phyloP scores from a whole-genome alignment of 2,329 filamentous ascomycete species.

The Trichoderma sp. region DNA sequence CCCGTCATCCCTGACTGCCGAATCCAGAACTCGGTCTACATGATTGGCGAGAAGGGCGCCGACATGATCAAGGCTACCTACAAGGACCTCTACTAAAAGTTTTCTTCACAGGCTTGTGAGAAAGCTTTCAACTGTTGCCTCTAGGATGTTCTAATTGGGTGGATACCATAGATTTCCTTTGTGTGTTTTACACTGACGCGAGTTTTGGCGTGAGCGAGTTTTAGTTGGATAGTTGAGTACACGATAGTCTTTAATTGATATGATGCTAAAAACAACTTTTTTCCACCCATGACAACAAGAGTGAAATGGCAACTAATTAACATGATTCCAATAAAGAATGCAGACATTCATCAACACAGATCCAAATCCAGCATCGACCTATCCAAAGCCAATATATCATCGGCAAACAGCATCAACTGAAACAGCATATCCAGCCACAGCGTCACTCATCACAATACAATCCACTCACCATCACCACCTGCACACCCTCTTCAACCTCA shows the following conservation, averaged over 20 bases:
- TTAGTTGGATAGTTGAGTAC: not conserved
- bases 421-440: not conserved
- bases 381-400: not conserved
- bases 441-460: not conserved
- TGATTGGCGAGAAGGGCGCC: conserved; percentile 55
- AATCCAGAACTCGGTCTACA: conserved; percentile 63
- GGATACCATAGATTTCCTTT: not conserved
- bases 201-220: conserved; percentile 5
- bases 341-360: not conserved
- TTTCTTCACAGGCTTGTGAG: too few species aligned
- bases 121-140: not conserved
- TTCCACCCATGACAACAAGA: not conserved
- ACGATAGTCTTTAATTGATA: not conserved
- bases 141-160: not conserved
- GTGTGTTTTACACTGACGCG: not conserved
- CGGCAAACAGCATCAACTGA: not conserved
- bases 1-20: conserved; percentile 58
- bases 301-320: not conserved
- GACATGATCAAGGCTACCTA: conserved; percentile 26
- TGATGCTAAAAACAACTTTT: not conserved
- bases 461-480: not conserved
- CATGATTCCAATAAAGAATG: not conserved
- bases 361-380: not conserved
- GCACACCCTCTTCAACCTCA: not conserved
- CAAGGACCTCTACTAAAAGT: conserved; percentile 22